Evolutionary conservation across 192 early-diverging fungal genomes (phyloP).

Genomic region (Mycoemilia scoparia): DNA sequence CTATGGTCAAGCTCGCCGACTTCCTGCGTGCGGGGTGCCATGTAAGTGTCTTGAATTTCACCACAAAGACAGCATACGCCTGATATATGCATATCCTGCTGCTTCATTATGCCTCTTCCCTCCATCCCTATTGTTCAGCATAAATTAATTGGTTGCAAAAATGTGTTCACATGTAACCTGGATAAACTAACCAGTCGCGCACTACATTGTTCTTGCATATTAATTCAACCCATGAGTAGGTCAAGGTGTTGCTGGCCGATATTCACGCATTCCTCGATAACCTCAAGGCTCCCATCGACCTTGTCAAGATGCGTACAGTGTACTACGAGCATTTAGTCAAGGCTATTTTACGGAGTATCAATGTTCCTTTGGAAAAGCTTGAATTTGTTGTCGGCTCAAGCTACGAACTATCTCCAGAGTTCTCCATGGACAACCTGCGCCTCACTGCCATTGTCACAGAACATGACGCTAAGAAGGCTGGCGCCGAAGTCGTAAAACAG

Average conservation of each 20-base stretch:
- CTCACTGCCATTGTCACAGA: slow-evolving; percentile 71
- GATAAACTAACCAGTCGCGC: no score
- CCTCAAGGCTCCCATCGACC: slow-evolving; percentile 89
- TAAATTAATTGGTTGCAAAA: slow-evolving; percentile 4
- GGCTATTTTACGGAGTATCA: slow-evolving; percentile 70
- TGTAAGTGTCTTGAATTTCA: slow-evolving; percentile 24
- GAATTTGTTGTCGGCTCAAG: slow-evolving; percentile 77
- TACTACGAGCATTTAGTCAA: slow-evolving; percentile 93
- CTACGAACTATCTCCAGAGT: slow-evolving; percentile 78
- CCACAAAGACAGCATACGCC: neutral
- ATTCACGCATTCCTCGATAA: slow-evolving; percentile 98
- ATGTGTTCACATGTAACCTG: no score
- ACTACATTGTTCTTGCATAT: no score
- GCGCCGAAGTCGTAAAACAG: slow-evolving; percentile 97
- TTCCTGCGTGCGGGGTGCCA: slow-evolving; percentile 80
- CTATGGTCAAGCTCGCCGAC: slow-evolving; percentile 96
- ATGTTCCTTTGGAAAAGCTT: slow-evolving; percentile 82
- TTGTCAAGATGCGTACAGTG: slow-evolving; percentile 65
- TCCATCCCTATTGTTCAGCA: neutral
- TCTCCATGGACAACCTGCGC: slow-evolving; percentile 81
- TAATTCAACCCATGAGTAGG: no score
- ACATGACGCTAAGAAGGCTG: slow-evolving; percentile 95
- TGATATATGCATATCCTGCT: neutral
- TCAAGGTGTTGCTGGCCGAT: slow-evolving; percentile 84
- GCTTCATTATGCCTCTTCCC: slow-evolving; percentile 1